phyloP scores from a whole-genome alignment of 1,284 basidiomycete genomes.

The Marasmius sp. region DNA sequence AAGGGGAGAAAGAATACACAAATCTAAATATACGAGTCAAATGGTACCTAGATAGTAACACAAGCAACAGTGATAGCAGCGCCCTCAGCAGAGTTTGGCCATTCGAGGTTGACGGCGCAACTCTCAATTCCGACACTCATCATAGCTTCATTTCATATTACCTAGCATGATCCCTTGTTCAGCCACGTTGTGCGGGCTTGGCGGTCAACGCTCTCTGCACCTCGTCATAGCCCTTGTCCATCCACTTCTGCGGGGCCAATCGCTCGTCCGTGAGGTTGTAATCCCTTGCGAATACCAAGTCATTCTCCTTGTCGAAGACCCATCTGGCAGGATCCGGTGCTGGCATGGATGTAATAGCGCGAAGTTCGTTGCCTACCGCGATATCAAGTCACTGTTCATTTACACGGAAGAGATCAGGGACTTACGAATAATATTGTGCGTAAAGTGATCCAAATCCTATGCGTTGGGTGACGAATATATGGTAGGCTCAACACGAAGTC shows the following conservation, averaged over 20 bases:
- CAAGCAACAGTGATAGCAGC: no score
- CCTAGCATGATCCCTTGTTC: no score
- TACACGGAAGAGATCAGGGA: conserved; percentile 3
- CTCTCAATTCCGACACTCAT: no score
- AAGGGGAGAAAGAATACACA: no score
- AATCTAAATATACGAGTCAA: no score
- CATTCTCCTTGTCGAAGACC: conserved; percentile 62
- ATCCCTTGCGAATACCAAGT: conserved; percentile 47
- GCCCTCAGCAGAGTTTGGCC: no score
- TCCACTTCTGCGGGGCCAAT: conserved; percentile 54
- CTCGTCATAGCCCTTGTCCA: conserved; percentile 41
- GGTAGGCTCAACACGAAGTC: no score
- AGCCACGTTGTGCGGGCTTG: no score
- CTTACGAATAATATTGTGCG: conserved; percentile 61
- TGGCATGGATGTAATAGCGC: conserved; percentile 52
- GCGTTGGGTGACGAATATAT: neutral
- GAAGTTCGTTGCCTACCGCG: conserved; percentile 51
- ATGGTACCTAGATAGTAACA: no score
- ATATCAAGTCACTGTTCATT: no score
- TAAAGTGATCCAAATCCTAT: conserved; percentile 67
- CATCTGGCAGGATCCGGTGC: conserved; percentile 56
- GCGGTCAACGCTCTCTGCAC: conserved; percentile 36
- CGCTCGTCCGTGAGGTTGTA: conserved; percentile 33
- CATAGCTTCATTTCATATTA: no score
- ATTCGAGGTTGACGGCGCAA: no score